Evolutionary conservation across 805 yeast species (phyloP), one percentile per base, ranked within the genome.

Genomic region (Schizosaccharomyces lindneri): DNA sequence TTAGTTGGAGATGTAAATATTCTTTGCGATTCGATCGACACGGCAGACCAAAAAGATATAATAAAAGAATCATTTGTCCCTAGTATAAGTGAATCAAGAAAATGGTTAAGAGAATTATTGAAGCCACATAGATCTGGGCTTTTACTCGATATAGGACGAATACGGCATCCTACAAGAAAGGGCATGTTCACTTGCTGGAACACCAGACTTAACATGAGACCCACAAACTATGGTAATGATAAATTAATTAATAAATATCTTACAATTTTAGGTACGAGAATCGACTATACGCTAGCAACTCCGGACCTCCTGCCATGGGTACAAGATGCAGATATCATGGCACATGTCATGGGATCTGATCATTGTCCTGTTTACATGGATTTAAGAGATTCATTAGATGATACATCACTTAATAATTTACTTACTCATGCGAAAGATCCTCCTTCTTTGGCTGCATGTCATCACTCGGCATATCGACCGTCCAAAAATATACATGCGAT

Each of bases 121-220:
- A 39, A 32, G n/a, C 48, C 48, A 31, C 43, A 36, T 17, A 27
- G 36, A 55, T 15, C n/a, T 21, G 61, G 61, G 27, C 32, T 59
- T 9, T 59, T 66, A 21, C 51, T 62, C 43, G 68, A 67, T 39
- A n/a, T 61, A 2, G 63, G 65, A 32, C 74, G 97, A 55, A 68
- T 70, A 36, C 62, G 69, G 1, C 83, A 82, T 64, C 82, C 84
- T 0, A 71, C 83, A 17, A 73, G 81, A 59, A 68, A 78, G 67
- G 81, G 79, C 27, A 75, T 88, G 79, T 93, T 84, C 68, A 88
- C 97, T 0, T 93, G 89, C 59, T 90, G 98, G 98, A 89, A 88
- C 70, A 84, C 88, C 1, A 71, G 82, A 65, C 78, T 79, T 61
- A 84, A 84, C 66, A 78, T 85, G 24, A 73, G 98, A 39, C 88